Evolutionary conservation across 148 eudicot species (phyloP).

Genomic region (Nyssa sinensis): DNA sequence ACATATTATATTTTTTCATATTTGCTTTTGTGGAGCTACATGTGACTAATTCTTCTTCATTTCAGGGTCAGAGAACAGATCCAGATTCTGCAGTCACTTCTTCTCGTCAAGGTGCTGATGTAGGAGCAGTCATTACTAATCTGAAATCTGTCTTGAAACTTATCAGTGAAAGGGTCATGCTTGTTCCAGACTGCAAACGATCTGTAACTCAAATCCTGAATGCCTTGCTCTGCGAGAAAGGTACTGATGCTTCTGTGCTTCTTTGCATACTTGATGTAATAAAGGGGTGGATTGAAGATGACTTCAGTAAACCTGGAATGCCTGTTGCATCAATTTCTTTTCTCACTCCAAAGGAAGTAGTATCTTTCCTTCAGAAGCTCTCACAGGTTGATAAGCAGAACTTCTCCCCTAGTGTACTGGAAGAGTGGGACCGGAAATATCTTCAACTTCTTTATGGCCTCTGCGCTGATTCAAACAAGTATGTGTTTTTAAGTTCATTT

Average conservation of each 20-base stretch:
- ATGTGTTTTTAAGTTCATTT: slow-evolving; percentile 4
- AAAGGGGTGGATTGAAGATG: slow-evolving; percentile 94
- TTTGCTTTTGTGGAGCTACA: background rate
- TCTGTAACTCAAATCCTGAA: slow-evolving; percentile 72
- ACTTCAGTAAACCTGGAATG: slow-evolving; percentile 59
- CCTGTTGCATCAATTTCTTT: slow-evolving; percentile 56
- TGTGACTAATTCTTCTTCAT: slow-evolving; percentile 7
- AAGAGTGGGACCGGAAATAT: slow-evolving; percentile 93
- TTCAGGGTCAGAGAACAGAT: slow-evolving; percentile 85
- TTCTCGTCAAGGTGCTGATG: slow-evolving; percentile 91
- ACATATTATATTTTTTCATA: background rate
- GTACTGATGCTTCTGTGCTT: slow-evolving; percentile 82
- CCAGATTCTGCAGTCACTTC: slow-evolving; percentile 83
- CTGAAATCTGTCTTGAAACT: slow-evolving; percentile 80
- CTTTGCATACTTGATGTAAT: slow-evolving; percentile 86
- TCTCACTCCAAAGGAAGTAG: slow-evolving; percentile 77
- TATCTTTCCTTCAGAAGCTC: slow-evolving; percentile 90
- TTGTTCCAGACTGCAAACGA: slow-evolving; percentile 76
- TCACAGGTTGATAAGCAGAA: slow-evolving; percentile 93
- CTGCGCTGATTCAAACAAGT: slow-evolving; percentile 94
- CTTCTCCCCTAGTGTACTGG: slow-evolving; percentile 53
- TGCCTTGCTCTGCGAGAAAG: slow-evolving; percentile 83
- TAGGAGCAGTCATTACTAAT: slow-evolving; percentile 71
- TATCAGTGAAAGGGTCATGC: slow-evolving; percentile 87
- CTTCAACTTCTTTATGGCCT: slow-evolving; percentile 85